Evolutionary conservation across 768 basidiomycete species (phyloP).

Genomic region (Neoboletus brunneissimus): DNA sequence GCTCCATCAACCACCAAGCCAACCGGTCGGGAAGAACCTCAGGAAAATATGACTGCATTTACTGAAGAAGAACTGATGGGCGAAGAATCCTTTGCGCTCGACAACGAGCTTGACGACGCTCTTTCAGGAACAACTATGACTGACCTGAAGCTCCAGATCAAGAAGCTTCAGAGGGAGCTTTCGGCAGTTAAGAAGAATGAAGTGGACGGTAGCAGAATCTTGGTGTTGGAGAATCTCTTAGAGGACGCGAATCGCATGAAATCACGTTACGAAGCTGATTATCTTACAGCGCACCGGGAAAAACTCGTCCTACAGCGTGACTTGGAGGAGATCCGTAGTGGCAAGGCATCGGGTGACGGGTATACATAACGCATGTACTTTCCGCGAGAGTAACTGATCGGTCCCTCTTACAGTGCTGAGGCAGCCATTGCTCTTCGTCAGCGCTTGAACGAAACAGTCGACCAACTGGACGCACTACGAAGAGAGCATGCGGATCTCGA

Average conservation of each 20-base stretch:
- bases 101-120: conserved; percentile 85
- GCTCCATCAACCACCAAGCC: conserved; percentile 35
- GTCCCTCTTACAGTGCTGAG: conserved; percentile 54
- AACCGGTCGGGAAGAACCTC: conserved; percentile 17
- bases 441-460: conserved; percentile 82
- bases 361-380: conserved; percentile 32
- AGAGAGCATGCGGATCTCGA: conserved; percentile 70
- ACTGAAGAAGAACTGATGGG: conserved; percentile 48
- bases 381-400: conserved; percentile 1
- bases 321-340: conserved; percentile 85
- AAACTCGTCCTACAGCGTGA: conserved; percentile 76
- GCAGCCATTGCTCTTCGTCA: conserved; percentile 87
- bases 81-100: conserved; percentile 61
- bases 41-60: conserved; percentile 27
- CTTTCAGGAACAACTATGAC: conserved; percentile 85
- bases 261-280: conserved; percentile 83
- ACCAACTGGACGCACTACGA: conserved; percentile 69
- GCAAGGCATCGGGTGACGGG: conserved; percentile 83
- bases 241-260: conserved; percentile 93
- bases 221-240: conserved; percentile 88
- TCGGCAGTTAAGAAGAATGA: conserved; percentile 71
- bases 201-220: conserved; percentile 67
- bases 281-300: conserved; percentile 79
- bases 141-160: conserved; percentile 84
- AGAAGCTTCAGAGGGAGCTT: conserved; percentile 78